Evolutionary conservation across 2,329 filamentous ascomycete species (phyloP), one percentile per base, ranked within the genome.

Genomic region (Pezicula rhizophila): DNA sequence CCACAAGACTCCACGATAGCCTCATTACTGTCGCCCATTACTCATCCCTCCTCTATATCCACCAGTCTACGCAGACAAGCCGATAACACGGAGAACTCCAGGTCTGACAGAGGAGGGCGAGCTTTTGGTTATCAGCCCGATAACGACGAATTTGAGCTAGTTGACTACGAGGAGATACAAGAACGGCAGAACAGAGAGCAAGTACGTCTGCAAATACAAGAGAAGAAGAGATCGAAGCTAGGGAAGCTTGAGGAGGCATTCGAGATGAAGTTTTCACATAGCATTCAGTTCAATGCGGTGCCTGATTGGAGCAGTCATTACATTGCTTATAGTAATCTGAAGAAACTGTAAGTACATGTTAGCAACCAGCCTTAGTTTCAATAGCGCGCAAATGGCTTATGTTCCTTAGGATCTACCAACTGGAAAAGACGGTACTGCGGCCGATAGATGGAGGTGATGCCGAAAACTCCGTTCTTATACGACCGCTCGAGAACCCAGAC

Each of bases 221-320:
- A 51, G 15, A 83, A 79, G 67, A 71, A 76, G 62, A 69, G 70
- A 57, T 73, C 77, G 66, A 90, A 90, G 74, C 78, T 81, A 67
- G 73, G 74, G 64, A 79, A 80, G 76, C 82, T 91, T 61, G 80
- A 87, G 60, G 75, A 84, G 60, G 79, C 76, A 57, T 84, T 87
- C 82, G 88, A 89, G 65, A 99, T 99, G 93, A 97, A 97, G 84
- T 99, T 99, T 77, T 97, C 92, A 15, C 93, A 99, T 69, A 97
- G 92, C 71, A 85, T 99, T 61, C 93, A 99, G 76, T 99, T 99
- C 74, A 99, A 99, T 74, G 91, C 93, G 55, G 93, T 99, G 60
- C 93, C 93, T n/a, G 93, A 99, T 71, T 99, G 93, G 93, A 96
- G 89, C 74, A 91, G 85, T 62, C 84, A 97, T 70, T 99, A 99